Conservation (phyloP, 177 flowering plant species). For the Vitis hybrid region DNA sequence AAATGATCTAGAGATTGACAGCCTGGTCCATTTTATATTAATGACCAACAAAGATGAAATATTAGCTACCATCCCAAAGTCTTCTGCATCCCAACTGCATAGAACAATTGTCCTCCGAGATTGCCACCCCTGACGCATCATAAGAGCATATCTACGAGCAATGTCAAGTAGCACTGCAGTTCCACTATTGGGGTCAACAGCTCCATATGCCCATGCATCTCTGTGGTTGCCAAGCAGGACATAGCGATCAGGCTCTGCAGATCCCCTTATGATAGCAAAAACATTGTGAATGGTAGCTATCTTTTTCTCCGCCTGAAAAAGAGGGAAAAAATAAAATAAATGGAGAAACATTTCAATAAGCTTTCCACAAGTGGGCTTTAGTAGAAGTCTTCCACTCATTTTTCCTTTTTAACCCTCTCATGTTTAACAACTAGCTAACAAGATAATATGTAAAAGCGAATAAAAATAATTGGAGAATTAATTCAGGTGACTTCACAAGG, state of each 20-base stretch:
- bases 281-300: slow-evolving; percentile 61
- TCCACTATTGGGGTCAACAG: slow-evolving; percentile 98
- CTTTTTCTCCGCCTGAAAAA: slow-evolving; percentile 69
- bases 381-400: not conserved
- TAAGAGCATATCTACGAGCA: slow-evolving; percentile 64
- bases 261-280: slow-evolving; percentile 76
- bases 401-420: not conserved
- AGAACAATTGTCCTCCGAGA: slow-evolving; percentile 86
- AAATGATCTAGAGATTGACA: too few species aligned
- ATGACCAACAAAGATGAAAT: not conserved
- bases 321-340: not conserved
- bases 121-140: slow-evolving; percentile 68
- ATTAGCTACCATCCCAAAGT: slow-evolving; percentile 88
- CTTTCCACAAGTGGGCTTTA: not conserved
- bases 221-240: slow-evolving; percentile 94
- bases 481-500: too few species aligned
- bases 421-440: too few species aligned
- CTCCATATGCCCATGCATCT: slow-evolving; percentile 99
- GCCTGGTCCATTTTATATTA: not conserved
- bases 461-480: too few species aligned
- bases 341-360: not conserved
- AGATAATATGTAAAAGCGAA: too few species aligned
- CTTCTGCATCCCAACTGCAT: slow-evolving; percentile 99
- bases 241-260: slow-evolving; percentile 83
- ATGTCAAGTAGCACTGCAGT: slow-evolving; percentile 92